A percentile compares a stretch with the other conserved stretches of the same genome.
These are phyloP conservation scores for Neotropicomus parvogracilis DNA, from an alignment of 1,284 basidiomycete genomes.

Conservation along the genomic window DNA sequence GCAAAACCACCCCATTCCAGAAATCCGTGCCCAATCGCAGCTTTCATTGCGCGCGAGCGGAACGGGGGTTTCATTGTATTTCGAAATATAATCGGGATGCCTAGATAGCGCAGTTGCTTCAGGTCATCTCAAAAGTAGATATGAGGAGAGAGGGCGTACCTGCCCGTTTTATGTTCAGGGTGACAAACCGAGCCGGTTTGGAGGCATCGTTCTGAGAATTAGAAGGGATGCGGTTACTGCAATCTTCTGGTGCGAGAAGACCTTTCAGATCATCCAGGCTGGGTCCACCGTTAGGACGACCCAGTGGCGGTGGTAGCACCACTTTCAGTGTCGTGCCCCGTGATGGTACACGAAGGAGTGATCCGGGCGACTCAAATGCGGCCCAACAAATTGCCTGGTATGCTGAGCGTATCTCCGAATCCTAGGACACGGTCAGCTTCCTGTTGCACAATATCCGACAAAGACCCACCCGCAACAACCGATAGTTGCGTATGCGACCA, in stretches of 20 bases:
- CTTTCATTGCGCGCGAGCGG: slow-evolving; percentile 29
- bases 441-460: not conserved
- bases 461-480: slow-evolving; percentile 43
- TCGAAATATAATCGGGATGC: slow-evolving; percentile 23
- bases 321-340: slow-evolving; percentile 28
- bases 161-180: slow-evolving; percentile 24
- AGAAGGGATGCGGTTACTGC: not conserved
- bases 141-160: slow-evolving; percentile 14
- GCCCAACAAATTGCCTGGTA: slow-evolving; percentile 44
- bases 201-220: slow-evolving; percentile 3
- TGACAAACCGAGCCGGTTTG: slow-evolving; percentile 19
- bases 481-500: slow-evolving; percentile 49
- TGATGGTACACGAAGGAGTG: slow-evolving; percentile 34
- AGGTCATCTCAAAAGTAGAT: not conserved
- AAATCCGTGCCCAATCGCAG: slow-evolving; percentile 31
- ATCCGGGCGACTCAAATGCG: slow-evolving; percentile 42
- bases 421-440: slow-evolving; percentile 35
- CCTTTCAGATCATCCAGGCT: slow-evolving; percentile 35
- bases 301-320: slow-evolving; percentile 21
- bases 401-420: slow-evolving; percentile 39
- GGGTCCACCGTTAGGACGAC: slow-evolving; percentile 31
- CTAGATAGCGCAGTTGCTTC: slow-evolving; percentile 7
- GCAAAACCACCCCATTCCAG: slow-evolving; percentile 33
- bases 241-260: slow-evolving; percentile 21
- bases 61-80: slow-evolving; percentile 21